Evolutionary conservation across 805 yeast species (phyloP).

Genomic region (Kazachstania martiniae): DNA sequence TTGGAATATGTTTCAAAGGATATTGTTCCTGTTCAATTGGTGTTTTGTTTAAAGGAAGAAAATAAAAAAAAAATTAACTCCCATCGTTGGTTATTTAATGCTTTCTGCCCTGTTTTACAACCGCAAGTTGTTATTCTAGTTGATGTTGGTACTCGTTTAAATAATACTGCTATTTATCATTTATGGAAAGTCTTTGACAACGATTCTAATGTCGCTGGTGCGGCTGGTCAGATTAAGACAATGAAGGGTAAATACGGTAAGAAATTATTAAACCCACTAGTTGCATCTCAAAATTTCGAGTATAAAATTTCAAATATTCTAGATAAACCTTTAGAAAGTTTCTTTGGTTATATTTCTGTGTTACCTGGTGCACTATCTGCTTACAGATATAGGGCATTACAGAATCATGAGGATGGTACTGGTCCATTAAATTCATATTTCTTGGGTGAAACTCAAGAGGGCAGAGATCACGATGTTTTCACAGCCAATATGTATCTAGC

Average conservation of each 20-base stretch:
- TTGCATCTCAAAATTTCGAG: slow-evolving; percentile 93
- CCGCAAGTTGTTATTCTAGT: slow-evolving; percentile 83
- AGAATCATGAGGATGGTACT: slow-evolving; percentile 78
- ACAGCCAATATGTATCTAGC: slow-evolving; percentile 96
- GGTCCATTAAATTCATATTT: slow-evolving; percentile 87
- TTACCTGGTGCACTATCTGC: slow-evolving; percentile 95
- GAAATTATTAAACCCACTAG: slow-evolving; percentile 78
- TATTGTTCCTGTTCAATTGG: slow-evolving; percentile 86
- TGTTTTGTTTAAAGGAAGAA: slow-evolving; percentile 85
- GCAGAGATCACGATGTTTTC: slow-evolving; percentile 62
- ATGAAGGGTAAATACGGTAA: slow-evolving; percentile 85
- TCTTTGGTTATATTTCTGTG: slow-evolving; percentile 87
- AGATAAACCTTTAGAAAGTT: slow-evolving; percentile 88
- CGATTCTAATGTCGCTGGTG: slow-evolving; percentile 97
- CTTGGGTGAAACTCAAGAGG: slow-evolving; percentile 67
- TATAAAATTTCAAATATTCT: slow-evolving; percentile 94
- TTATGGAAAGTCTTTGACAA: slow-evolving; percentile 96
- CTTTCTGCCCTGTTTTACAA: slow-evolving; percentile 81
- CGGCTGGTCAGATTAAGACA: slow-evolving; percentile 94
- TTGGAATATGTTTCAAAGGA: slow-evolving; percentile 84
- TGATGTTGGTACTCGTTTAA: slow-evolving; percentile 98
- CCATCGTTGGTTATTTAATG: slow-evolving; percentile 95
- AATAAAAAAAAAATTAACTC: slow-evolving; percentile 93
- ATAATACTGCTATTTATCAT: slow-evolving; percentile 76
- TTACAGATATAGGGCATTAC: slow-evolving; percentile 78